Percentiles rank a stretch among this genome's conserved stretches.
phyloP scores from a whole-genome alignment of 2,329 filamentous ascomycete genomes.

The Bipolaris sorokiniana region DNA sequence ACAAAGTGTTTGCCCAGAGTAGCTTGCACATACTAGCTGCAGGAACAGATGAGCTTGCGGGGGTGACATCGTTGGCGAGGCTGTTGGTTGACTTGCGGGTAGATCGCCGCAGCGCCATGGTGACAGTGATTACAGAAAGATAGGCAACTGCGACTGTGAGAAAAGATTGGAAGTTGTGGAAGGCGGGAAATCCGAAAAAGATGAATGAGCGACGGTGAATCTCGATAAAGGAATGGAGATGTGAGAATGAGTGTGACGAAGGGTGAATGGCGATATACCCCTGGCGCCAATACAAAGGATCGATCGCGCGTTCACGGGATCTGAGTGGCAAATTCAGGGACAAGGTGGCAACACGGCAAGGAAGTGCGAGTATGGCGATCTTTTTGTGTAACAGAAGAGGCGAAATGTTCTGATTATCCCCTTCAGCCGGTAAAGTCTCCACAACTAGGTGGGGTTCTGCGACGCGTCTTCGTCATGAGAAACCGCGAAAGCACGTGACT shows the following conservation, averaged over 20 bases:
- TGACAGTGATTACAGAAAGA: conserved; percentile 4
- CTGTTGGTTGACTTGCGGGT: conserved; percentile 29
- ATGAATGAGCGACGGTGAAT: conserved; percentile 7
- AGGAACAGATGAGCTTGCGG: conserved; percentile 5
- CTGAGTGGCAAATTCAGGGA: conserved; percentile 33
- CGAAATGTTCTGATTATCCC: neutral
- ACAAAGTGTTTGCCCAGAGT: neutral
- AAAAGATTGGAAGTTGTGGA: conserved; percentile 1
- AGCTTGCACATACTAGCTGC: conserved; percentile 10
- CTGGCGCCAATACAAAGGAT: conserved; percentile 29
- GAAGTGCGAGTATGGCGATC: conserved; percentile 2
- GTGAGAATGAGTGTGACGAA: conserved; percentile 19
- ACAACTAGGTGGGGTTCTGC: conserved; percentile 6
- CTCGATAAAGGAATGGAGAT: conserved; percentile 12
- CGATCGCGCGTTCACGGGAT: conserved; percentile 33
- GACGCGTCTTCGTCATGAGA: conserved; percentile 9
- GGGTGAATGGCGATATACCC: conserved; percentile 31
- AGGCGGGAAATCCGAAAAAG: neutral
- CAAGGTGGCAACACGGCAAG: conserved; percentile 3
- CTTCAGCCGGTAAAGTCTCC: neutral
- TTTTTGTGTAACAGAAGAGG: neutral
- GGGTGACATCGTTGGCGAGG: conserved; percentile 15
- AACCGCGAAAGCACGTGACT: conserved; percentile 14
- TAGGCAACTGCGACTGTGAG: neutral
- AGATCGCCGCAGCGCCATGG: conserved; percentile 36